Conservation (phyloP, 1,139 yeast genomes). For the Debaryomyces singareniensis region DNA sequence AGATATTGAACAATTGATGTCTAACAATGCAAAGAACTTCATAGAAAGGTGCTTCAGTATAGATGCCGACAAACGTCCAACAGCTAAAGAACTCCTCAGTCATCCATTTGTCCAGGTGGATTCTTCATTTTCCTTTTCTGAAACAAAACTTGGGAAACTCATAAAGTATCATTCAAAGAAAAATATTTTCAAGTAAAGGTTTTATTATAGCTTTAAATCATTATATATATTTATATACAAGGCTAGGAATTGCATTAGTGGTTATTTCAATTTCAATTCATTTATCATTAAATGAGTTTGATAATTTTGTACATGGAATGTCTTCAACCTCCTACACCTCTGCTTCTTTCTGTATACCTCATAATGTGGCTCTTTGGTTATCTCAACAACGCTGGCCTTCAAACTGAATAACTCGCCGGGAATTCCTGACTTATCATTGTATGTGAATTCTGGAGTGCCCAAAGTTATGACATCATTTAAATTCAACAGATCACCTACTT, state of each 20-base stretch:
- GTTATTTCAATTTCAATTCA: constrained; percentile 50
- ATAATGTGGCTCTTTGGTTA: constrained; percentile 76
- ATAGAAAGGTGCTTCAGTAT: constrained; percentile 72
- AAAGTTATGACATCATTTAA: constrained; percentile 73
- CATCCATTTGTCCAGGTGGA: constrained; percentile 57
- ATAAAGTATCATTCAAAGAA: constrained; percentile 27
- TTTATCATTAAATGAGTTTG: constrained; percentile 77
- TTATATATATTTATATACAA: constrained; percentile 1
- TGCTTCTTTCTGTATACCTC: constrained; percentile 56
- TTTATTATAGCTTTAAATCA: not conserved
- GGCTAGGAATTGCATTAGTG: constrained; percentile 1
- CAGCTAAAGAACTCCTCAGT: constrained; percentile 61
- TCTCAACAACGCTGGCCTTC: constrained; percentile 76
- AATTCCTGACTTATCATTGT: constrained; percentile 30
- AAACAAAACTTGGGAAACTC: constrained; percentile 55
- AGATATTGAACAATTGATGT: constrained; percentile 62
- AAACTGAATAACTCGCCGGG: constrained; percentile 44
- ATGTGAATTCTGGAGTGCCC: constrained; percentile 82
- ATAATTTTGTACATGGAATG: constrained; percentile 69
- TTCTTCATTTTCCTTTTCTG: constrained; percentile 48
- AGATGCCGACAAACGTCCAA: constrained; percentile 81
- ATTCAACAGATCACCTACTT: constrained; percentile 72
- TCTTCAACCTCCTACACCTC: constrained; percentile 80
- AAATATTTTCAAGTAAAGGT: constrained; percentile 6
- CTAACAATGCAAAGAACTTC: constrained; percentile 61